Evolutionary conservation across 768 basidiomycete species (phyloP), one percentile per base, ranked within the genome.

Genomic region (Naganishia antarctica): DNA sequence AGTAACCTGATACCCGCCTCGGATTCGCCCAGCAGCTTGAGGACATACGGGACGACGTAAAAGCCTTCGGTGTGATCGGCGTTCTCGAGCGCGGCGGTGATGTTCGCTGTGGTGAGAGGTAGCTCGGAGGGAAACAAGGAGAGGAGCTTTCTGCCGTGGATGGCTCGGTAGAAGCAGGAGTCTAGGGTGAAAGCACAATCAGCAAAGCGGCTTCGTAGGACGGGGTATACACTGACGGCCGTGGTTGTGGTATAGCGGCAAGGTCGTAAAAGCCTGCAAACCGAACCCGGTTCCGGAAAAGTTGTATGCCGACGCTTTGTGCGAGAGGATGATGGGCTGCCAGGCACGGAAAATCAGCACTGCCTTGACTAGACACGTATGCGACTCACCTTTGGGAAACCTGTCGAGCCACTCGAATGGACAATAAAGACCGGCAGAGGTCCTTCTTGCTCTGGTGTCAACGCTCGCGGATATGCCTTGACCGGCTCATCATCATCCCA

Each of bases 21-120:
- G 0, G 80, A 80, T 73, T 84, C 84, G 0, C 76, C 80, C 0
- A 85, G 75, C 0, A 85, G 73, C 66, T 82, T 79, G 45, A 80
- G 76, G 21, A 80, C 76, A 51, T 78, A 79, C 0, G 78, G 77
- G 0, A 79, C 79, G 26, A 62, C 70, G 32, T 45, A 71, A 65
- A 65, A 76, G 70, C 25, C 68, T 15, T 68, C 59, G 34, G 68
- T 40, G 32, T 66, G 47, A 40, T 73, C 70, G 8, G 78, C 75
- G 15, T 76, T 74, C 4, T 70, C 71, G 25, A 81, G 68, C 11
- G 81, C 66, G n/a, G 69, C 71, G 50, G 79, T 69, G 46, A 83
- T 77, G 66, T 81, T 82, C 41, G 72, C 71, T 6, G 80, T 76
- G 0, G 82, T 83, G 49, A 83, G 75, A 0, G 81, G 82, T 15